Percentiles rank a stretch among this genome's conserved stretches.
Conservation (phyloP, 2,329 filamentous ascomycete genomes). For the Fusarium acutatum region DNA sequence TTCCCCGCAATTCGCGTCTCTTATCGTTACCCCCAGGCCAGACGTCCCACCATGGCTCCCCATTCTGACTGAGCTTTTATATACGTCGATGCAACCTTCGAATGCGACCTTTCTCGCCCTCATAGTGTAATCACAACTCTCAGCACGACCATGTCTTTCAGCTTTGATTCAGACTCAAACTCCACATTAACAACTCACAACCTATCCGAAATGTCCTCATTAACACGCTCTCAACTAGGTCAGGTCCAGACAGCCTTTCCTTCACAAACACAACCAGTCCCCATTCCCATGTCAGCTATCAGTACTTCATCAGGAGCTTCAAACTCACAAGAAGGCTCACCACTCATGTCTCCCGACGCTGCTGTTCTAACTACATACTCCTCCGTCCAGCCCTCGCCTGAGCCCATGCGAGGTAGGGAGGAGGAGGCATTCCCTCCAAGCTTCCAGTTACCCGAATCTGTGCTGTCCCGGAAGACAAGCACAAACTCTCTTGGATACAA, state of each 20-base stretch:
- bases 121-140: constrained; percentile 36
- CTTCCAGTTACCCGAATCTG: constrained; percentile 78
- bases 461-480: constrained; percentile 68
- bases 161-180: constrained; percentile 38
- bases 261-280: constrained; percentile 47
- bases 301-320: constrained; percentile 66
- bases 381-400: constrained; percentile 74
- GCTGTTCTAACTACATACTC: constrained; percentile 65
- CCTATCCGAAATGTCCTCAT: constrained; percentile 54
- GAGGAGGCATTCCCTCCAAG: constrained; percentile 61
- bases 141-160: constrained; percentile 38
- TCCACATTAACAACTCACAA: constrained; percentile 33
- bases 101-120: constrained; percentile 38
- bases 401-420: constrained; percentile 65
- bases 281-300: constrained; percentile 61
- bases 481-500: constrained; percentile 71
- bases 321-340: constrained; percentile 64
- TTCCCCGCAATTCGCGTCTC: constrained; percentile 39
- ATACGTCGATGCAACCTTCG: constrained; percentile 49
- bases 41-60: constrained; percentile 48
- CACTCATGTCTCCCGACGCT: constrained; percentile 64
- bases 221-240: constrained; percentile 52
- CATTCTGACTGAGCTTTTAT: constrained; percentile 46
- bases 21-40: constrained; percentile 39
- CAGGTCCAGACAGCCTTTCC: constrained; percentile 58